Conservation (phyloP, 2,329 filamentous ascomycete species). For the Orbilia oligospora region DNA sequence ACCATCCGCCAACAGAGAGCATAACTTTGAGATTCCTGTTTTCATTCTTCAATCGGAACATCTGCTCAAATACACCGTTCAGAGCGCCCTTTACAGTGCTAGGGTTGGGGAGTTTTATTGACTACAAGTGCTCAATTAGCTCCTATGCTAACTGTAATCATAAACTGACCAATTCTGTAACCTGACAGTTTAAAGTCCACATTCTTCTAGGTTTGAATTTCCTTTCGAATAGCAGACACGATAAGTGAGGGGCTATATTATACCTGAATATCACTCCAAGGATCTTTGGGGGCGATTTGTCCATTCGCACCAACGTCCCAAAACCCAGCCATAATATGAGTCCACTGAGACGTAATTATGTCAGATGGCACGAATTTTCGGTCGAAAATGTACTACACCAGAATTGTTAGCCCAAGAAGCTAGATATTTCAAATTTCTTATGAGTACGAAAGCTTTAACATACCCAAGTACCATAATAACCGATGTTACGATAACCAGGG, state of each 20-base stretch:
- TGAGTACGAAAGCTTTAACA: background rate
- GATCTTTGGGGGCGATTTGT: background rate
- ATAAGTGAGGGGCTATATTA: background rate
- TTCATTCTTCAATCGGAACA: conserved; percentile 81
- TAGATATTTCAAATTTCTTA: background rate
- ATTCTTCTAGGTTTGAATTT: no score
- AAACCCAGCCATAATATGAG: conserved; percentile 81
- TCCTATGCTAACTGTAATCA: no score
- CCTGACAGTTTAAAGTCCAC: no score
- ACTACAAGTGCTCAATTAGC: background rate
- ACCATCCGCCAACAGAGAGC: conserved; percentile 87
- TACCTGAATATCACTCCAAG: background rate
- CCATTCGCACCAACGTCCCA: conserved; percentile 7
- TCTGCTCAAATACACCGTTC: conserved; percentile 83
- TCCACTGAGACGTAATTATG: conserved; percentile 83
- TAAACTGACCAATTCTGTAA: background rate
- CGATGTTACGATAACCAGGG: conserved; percentile 45
- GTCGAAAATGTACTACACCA: conserved; percentile 80
- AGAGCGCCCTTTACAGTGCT: conserved; percentile 70
- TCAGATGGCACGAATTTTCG: conserved; percentile 88
- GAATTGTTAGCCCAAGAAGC: background rate
- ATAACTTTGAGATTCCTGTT: conserved; percentile 83
- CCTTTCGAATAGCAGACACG: no score
- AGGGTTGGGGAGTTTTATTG: background rate
- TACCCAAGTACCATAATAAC: conserved; percentile 46